Conservation (phyloP, 331 rosid species). For the Acacia pycnantha region DNA sequence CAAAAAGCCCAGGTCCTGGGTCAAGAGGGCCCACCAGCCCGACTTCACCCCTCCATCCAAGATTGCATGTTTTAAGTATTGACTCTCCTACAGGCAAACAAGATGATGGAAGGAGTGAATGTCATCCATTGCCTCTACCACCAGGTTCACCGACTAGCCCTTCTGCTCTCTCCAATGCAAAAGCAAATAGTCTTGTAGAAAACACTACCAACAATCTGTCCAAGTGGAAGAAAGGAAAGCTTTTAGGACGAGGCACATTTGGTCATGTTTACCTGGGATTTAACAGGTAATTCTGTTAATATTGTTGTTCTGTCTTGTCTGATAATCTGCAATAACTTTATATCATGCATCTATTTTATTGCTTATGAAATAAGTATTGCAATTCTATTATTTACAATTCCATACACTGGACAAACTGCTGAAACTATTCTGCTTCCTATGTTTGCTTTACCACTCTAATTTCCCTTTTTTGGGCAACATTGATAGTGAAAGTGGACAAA, state of each 20-base stretch:
- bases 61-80: slow-evolving; percentile 48
- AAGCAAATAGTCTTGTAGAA: slow-evolving; percentile 44
- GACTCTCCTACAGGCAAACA: slow-evolving; percentile 78
- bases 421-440: slow-evolving; percentile 33
- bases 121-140: slow-evolving; percentile 91
- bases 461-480: slow-evolving; percentile 29
- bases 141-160: slow-evolving; percentile 95
- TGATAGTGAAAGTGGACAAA: slow-evolving; percentile 85
- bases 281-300: slow-evolving; percentile 58
- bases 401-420: slow-evolving; percentile 19
- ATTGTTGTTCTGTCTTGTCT: slow-evolving; percentile 2
- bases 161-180: slow-evolving; percentile 50
- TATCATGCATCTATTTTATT: slow-evolving; percentile 1
- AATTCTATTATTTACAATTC: background rate
- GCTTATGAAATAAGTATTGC: slow-evolving; percentile 10
- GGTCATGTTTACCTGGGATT: slow-evolving; percentile 96
- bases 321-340: background rate
- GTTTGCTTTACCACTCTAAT: slow-evolving; percentile 40
- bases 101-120: slow-evolving; percentile 76
- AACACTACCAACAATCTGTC: slow-evolving; percentile 38
- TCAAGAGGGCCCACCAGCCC: slow-evolving; percentile 95
- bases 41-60: slow-evolving; percentile 88
- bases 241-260: slow-evolving; percentile 94
- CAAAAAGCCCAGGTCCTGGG: slow-evolving; percentile 87
- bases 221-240: slow-evolving; percentile 96